Percentiles rank a stretch among this genome's conserved stretches.
phyloP scores from a whole-genome alignment of 2,329 filamentous ascomycete species.

The Monosporascus sp. region DNA sequence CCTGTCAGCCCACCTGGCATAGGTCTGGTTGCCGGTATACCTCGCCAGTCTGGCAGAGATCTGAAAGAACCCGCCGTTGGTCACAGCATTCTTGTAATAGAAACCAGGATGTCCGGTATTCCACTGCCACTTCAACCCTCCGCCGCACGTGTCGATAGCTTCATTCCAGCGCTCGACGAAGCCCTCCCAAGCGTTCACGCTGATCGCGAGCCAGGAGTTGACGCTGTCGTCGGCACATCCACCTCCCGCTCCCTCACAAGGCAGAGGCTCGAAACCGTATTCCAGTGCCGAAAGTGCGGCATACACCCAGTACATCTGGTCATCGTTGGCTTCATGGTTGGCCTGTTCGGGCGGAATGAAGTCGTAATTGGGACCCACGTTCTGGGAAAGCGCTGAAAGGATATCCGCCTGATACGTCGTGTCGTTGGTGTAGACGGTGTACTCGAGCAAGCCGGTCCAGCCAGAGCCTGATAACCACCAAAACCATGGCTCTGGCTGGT shows the following conservation, averaged over 20 bases:
- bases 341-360: slow-evolving; percentile 16
- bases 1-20: slow-evolving; percentile 49
- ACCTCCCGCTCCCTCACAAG: slow-evolving; percentile 19
- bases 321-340: slow-evolving; percentile 36
- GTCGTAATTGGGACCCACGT: slow-evolving; percentile 19
- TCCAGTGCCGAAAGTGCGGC: slow-evolving; percentile 41
- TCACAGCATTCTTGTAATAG: slow-evolving; percentile 44
- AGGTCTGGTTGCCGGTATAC: slow-evolving; percentile 53
- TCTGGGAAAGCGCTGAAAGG: slow-evolving; percentile 14
- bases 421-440: slow-evolving; percentile 19
- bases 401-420: slow-evolving; percentile 18
- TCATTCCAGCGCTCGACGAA: slow-evolving; percentile 42
- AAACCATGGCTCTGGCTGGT: slow-evolving; percentile 27
- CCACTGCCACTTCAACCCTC: slow-evolving; percentile 56
- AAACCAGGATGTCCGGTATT: slow-evolving; percentile 52
- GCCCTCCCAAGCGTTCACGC: slow-evolving; percentile 49
- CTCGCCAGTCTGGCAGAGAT: slow-evolving; percentile 45
- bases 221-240: slow-evolving; percentile 28
- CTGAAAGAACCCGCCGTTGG: slow-evolving; percentile 31
- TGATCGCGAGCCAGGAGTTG: slow-evolving; percentile 42
- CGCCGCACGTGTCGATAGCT: slow-evolving; percentile 44
- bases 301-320: slow-evolving; percentile 46
- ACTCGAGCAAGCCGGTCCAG: slow-evolving; percentile 23
- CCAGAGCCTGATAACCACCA: slow-evolving; percentile 30
- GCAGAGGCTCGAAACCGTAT: slow-evolving; percentile 31